Conservation (phyloP, 75 land plant genomes). For the Adiantum capillusveneris region DNA sequence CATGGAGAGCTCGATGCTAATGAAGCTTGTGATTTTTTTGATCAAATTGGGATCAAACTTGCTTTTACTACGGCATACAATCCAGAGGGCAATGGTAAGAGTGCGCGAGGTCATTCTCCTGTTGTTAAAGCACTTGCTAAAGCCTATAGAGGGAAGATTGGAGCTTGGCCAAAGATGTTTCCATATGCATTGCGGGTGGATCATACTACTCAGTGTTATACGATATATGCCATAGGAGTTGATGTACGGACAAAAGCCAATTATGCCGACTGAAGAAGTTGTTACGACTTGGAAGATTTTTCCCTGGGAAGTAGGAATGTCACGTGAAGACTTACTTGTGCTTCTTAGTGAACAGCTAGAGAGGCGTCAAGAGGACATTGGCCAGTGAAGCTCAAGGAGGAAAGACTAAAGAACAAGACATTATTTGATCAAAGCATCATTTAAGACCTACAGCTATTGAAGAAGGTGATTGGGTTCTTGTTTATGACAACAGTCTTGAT, state of each 20-base stretch:
- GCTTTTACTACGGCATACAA: conserved; percentile 4
- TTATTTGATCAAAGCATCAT: too few relatives aligned
- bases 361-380: too few relatives aligned
- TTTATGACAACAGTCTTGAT: too few relatives aligned
- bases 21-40: neutral
- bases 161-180: neutral
- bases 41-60: neutral
- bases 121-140: conserved; percentile 2
- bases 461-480: too few relatives aligned
- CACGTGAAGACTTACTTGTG: neutral
- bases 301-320: neutral
- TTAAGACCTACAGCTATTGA: too few relatives aligned
- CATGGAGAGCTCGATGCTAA: conserved; percentile 4
- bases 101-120: neutral
- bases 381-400: too few relatives aligned
- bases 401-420: too few relatives aligned
- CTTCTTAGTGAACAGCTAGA: too few relatives aligned
- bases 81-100: conserved; percentile 4
- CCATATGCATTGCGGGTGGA: conserved; percentile 5
- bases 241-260: neutral
- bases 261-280: neutral
- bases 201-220: neutral
- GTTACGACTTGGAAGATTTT: neutral
- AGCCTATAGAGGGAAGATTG: neutral
- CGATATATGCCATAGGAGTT: neutral